phyloP scores from a whole-genome alignment of 192 early-diverging fungal genomes.

The Rhizophagus clarus region DNA sequence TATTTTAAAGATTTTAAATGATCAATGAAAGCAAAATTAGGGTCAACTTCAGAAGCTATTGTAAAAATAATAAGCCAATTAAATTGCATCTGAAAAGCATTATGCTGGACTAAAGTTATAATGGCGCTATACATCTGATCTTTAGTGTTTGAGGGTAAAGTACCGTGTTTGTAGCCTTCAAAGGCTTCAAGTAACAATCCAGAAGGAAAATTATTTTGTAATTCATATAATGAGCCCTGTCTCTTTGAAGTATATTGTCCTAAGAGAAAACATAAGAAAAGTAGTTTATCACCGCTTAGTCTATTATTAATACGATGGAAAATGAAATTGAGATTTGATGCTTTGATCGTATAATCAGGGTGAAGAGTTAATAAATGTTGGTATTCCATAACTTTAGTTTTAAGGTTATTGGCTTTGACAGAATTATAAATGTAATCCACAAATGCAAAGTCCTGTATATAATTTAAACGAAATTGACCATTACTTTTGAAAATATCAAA shows the following conservation, averaged over 20 bases:
- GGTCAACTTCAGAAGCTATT: neutral
- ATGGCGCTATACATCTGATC: neutral
- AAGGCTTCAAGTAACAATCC: neutral
- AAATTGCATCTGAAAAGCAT: no score
- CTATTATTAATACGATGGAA: neutral
- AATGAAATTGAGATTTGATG: neutral
- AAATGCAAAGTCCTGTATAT: neutral
- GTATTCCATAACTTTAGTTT: conserved; percentile 3
- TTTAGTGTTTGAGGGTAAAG: neutral
- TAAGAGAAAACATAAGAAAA: conserved; percentile 5
- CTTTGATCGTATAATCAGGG: neutral
- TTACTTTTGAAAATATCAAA: neutral
- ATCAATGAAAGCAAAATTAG: neutral
- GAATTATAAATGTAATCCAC: neutral
- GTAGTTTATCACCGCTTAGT: neutral
- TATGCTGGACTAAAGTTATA: neutral
- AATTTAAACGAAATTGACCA: neutral
- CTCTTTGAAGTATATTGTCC: neutral
- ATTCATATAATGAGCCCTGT: neutral
- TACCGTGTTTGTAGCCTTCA: neutral
- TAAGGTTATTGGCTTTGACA: neutral
- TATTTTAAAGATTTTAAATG: neutral
- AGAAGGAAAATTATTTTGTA: neutral
- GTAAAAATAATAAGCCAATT: neutral
- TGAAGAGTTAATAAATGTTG: neutral